These are phyloP conservation scores for Zygosaccharomyces sapae DNA, from an alignment of 1,139 yeast species.

Conservation along the genomic window DNA sequence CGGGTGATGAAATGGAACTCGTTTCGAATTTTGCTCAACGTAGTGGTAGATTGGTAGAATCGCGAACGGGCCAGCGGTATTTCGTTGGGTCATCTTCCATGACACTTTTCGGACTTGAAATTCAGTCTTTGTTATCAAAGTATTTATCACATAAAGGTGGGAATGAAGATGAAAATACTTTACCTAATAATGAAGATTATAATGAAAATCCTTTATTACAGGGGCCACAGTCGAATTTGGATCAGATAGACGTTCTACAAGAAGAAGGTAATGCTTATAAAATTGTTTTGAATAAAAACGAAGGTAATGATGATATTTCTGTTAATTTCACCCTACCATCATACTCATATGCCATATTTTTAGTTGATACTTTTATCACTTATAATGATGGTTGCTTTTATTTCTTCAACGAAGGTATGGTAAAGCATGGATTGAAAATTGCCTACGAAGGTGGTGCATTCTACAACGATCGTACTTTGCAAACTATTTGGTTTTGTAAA, in stretches of 20 bases:
- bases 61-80: constrained; percentile 68
- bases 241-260: constrained; percentile 44
- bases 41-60: constrained; percentile 64
- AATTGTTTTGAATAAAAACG: constrained; percentile 63
- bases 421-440: constrained; percentile 59
- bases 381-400: constrained; percentile 84
- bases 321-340: constrained; percentile 71
- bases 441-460: constrained; percentile 45
- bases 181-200: not conserved
- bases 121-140: constrained; percentile 48
- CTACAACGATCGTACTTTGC: constrained; percentile 53
- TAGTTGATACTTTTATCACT: constrained; percentile 74
- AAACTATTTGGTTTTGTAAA: constrained; percentile 79
- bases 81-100: constrained; percentile 78
- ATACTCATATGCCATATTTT: constrained; percentile 67
- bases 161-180: constrained; percentile 1
- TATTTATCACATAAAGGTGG: constrained; percentile 20
- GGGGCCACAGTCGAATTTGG: constrained; percentile 11
- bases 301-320: constrained; percentile 61
- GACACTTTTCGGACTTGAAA: constrained; percentile 75
- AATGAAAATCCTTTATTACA: not conserved
- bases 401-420: constrained; percentile 77
- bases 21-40: constrained; percentile 68
- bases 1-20: constrained; percentile 41
- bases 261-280: constrained; percentile 73